Percentiles rank a stretch among this genome's conserved stretches.
phyloP scores from a whole-genome alignment of 2,329 filamentous ascomycete species.

The Trichoderma sp. region DNA sequence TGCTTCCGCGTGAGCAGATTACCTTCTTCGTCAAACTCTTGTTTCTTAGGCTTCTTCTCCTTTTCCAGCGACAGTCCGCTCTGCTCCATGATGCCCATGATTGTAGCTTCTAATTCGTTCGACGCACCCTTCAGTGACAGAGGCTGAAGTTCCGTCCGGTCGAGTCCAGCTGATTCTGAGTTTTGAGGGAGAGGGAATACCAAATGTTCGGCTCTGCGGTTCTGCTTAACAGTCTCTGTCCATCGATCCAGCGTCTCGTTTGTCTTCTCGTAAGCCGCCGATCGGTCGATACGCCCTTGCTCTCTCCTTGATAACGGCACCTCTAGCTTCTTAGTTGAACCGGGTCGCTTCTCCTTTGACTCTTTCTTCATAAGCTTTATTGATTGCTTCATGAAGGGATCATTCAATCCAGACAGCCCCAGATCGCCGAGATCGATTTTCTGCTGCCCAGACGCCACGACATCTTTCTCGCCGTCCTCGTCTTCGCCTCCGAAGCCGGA shows the following conservation, averaged over 20 bases:
- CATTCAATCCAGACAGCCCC: constrained; percentile 67
- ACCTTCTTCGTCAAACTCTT: constrained; percentile 68
- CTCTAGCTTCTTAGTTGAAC: constrained; percentile 67
- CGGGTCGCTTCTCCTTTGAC: constrained; percentile 50
- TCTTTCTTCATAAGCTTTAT: constrained; percentile 73
- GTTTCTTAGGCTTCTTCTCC: constrained; percentile 52
- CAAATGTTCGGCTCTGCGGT: constrained; percentile 87
- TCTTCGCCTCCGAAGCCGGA: constrained; percentile 67
- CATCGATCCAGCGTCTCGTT: constrained; percentile 89
- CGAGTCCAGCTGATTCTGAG: constrained; percentile 60
- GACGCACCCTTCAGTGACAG: constrained; percentile 63
- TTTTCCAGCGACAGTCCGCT: constrained; percentile 68
- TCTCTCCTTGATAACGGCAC: constrained; percentile 83
- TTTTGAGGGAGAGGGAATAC: constrained; percentile 81
- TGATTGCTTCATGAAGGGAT: constrained; percentile 75
- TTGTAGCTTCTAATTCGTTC: constrained; percentile 82
- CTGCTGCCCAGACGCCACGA: constrained; percentile 55
- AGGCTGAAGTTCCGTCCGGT: constrained; percentile 65
- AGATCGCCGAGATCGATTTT: constrained; percentile 78
- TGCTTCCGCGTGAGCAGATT: constrained; percentile 73
- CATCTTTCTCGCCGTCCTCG: constrained; percentile 50
- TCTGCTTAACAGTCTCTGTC: constrained; percentile 93
- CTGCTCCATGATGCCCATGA: constrained; percentile 86
- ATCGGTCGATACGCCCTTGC: constrained; percentile 80
- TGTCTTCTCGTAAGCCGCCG: constrained; percentile 83